A percentile compares a stretch with the other conserved stretches of the same genome.
Evolutionary conservation across 768 basidiomycete species (phyloP).

Genomic region (Saitozyma sp.): DNA sequence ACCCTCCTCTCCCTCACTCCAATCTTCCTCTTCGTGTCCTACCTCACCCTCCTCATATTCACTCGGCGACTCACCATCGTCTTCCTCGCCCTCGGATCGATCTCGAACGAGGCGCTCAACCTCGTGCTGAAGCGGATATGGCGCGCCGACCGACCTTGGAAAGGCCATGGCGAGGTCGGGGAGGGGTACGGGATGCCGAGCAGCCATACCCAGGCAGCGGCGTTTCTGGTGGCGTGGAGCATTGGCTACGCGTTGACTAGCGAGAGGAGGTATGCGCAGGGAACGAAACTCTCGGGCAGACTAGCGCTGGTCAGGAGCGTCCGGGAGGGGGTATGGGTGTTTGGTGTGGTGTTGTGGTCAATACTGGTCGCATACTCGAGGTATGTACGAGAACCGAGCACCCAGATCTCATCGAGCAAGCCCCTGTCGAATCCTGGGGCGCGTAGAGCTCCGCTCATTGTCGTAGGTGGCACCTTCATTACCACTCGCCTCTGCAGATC

Average conservation of each 20-base stretch:
- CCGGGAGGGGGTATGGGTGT: conserved; percentile 19
- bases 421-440: background rate
- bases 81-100: conserved; percentile 36
- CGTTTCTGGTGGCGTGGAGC: conserved; percentile 39
- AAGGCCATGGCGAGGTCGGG: conserved; percentile 35
- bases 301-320: conserved; percentile 8
- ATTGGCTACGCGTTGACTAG: conserved; percentile 28
- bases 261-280: conserved; percentile 10
- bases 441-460: too few relatives aligned
- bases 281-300: background rate
- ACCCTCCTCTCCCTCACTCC: conserved; percentile 48
- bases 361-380: conserved; percentile 47
- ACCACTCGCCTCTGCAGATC: conserved; percentile 45
- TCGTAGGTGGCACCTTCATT: conserved; percentile 41
- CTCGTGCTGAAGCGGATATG: conserved; percentile 34
- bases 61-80: conserved; percentile 40
- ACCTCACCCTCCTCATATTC: conserved; percentile 46
- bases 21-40: conserved; percentile 51
- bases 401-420: background rate
- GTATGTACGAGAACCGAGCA: conserved; percentile 9
- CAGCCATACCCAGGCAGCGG: conserved; percentile 49
- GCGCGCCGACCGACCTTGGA: conserved; percentile 41
- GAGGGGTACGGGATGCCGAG: conserved; percentile 51
- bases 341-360: conserved; percentile 41
- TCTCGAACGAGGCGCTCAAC: conserved; percentile 45